Evolutionary conservation across 1,284 basidiomycete species (phyloP).

Genomic region (Moniliella sp.): DNA sequence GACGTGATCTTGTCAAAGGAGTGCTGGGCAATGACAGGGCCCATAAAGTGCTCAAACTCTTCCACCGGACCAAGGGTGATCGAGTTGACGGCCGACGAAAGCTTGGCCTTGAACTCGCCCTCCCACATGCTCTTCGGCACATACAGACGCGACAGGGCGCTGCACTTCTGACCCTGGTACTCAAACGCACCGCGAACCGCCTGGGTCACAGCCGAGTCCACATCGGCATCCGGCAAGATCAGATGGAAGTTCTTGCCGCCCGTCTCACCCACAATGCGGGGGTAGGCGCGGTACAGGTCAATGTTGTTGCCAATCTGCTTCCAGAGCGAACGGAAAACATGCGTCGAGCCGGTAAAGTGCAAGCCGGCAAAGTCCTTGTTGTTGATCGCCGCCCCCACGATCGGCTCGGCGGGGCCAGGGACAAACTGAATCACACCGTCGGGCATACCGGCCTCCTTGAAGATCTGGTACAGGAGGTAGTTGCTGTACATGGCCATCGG

Average conservation of each 20-base stretch:
- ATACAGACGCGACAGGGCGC: slow-evolving; percentile 73
- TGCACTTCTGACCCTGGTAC: slow-evolving; percentile 97
- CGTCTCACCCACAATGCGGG: slow-evolving; percentile 73
- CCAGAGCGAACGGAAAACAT: slow-evolving; percentile 72
- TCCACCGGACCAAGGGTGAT: slow-evolving; percentile 61
- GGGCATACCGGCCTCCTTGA: slow-evolving; percentile 79
- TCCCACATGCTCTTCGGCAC: slow-evolving; percentile 63
- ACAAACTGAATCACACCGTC: slow-evolving; percentile 89
- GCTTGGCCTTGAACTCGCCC: slow-evolving; percentile 59
- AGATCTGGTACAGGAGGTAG: slow-evolving; percentile 74
- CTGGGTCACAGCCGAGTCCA: slow-evolving; percentile 69
- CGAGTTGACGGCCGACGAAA: slow-evolving; percentile 53
- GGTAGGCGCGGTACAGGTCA: slow-evolving; percentile 53
- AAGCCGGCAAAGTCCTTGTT: slow-evolving; percentile 65
- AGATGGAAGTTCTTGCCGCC: slow-evolving; percentile 97
- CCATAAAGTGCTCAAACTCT: slow-evolving; percentile 71
- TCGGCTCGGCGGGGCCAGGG: slow-evolving; percentile 38
- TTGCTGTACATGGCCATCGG: slow-evolving; percentile 85
- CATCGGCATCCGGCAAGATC: slow-evolving; percentile 64
- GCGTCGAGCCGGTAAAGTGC: slow-evolving; percentile 90
- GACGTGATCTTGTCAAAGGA: slow-evolving; percentile 70
- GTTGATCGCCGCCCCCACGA: slow-evolving; percentile 37
- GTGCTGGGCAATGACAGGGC: slow-evolving; percentile 70
- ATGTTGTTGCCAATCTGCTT: slow-evolving; percentile 77
- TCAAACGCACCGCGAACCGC: slow-evolving; percentile 76